Percentiles rank a stretch among this genome's conserved stretches.
Evolutionary conservation across 495 filamentous ascomycete species (phyloP).

Genomic region (Lepraria neglecta): DNA sequence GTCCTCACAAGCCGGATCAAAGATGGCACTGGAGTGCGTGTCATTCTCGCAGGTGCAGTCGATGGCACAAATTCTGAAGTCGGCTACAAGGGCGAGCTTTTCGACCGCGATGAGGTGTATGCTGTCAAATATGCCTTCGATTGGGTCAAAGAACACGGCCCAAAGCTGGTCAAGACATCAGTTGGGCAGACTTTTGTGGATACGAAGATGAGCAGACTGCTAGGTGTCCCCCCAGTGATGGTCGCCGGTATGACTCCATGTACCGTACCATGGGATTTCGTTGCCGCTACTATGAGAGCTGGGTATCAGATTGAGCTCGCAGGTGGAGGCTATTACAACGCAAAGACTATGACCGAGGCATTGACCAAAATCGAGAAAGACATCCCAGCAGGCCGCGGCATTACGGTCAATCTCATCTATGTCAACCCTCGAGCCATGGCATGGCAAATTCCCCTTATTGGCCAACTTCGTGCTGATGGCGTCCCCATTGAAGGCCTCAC

Average conservation of each 20-base stretch:
- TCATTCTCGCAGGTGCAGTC: conserved; percentile 86
- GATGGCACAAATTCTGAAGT: conserved; percentile 84
- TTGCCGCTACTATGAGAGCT: conserved; percentile 91
- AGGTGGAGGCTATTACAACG: conserved; percentile 90
- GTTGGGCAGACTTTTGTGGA: conserved; percentile 84
- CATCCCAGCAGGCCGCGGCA: conserved; percentile 85
- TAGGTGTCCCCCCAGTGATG: conserved; percentile 85
- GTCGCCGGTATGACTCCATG: conserved; percentile 95
- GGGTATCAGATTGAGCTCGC: conserved; percentile 90
- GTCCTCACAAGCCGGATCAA: conserved; percentile 98
- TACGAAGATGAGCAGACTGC: conserved; percentile 92
- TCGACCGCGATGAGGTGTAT: conserved; percentile 87
- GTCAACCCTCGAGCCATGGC: conserved; percentile 93
- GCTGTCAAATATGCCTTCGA: conserved; percentile 94
- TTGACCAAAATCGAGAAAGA: conserved; percentile 82
- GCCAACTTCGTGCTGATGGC: conserved; percentile 74
- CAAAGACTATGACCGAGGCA: conserved; percentile 80
- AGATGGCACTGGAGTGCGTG: conserved; percentile 91
- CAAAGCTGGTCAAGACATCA: conserved; percentile 78
- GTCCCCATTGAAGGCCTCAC: conserved; percentile 91
- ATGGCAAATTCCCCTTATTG: conserved; percentile 94
- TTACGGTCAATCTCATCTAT: conserved; percentile 92
- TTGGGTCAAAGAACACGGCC: conserved; percentile 95
- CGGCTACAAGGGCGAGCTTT: conserved; percentile 94
- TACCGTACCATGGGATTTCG: conserved; percentile 92